phyloP scores from a whole-genome alignment of 371 early-diverging fungal species.

The Mortierella sp. region DNA sequence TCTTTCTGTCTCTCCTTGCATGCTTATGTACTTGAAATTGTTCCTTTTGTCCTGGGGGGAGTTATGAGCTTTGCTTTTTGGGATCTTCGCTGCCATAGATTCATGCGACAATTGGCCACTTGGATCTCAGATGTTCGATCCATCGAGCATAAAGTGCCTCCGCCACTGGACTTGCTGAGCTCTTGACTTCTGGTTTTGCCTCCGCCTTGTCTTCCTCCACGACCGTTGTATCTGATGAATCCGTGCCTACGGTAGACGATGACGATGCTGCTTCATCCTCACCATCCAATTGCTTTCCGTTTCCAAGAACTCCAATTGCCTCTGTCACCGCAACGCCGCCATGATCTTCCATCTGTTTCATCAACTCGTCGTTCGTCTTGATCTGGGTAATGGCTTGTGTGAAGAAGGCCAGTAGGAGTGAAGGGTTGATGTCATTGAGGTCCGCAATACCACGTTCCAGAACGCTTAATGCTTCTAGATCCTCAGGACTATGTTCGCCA shows the following conservation, averaged over 20 bases:
- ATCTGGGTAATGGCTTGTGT: slow-evolving; percentile 49
- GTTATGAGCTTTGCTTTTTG: slow-evolving; percentile 27
- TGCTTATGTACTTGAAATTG: no score
- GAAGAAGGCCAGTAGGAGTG: slow-evolving; percentile 49
- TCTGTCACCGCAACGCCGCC: slow-evolving; percentile 25
- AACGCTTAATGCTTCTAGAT: slow-evolving; percentile 54
- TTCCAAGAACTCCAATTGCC: slow-evolving; percentile 25
- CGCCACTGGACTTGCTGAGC: slow-evolving; percentile 49
- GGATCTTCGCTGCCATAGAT: slow-evolving; percentile 54
- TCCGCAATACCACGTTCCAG: slow-evolving; percentile 54
- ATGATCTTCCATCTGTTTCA: slow-evolving; percentile 39
- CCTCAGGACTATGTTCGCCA: slow-evolving; percentile 53
- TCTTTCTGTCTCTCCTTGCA: no score
- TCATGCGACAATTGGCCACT: slow-evolving; percentile 57
- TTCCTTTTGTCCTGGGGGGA: no score
- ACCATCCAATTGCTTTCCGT: slow-evolving; percentile 11
- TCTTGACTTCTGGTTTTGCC: slow-evolving; percentile 17
- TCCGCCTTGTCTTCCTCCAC: slow-evolving; percentile 9
- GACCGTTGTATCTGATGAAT: slow-evolving; percentile 13
- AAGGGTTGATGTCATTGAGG: slow-evolving; percentile 55
- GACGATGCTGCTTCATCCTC: slow-evolving; percentile 21
- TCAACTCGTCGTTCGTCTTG: slow-evolving; percentile 25
- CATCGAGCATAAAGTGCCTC: slow-evolving; percentile 55
- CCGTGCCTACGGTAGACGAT: slow-evolving; percentile 23
- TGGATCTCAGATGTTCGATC: slow-evolving; percentile 56